Evolutionary conservation across 805 yeast species (phyloP).

Genomic region (Pichia eremophila): DNA sequence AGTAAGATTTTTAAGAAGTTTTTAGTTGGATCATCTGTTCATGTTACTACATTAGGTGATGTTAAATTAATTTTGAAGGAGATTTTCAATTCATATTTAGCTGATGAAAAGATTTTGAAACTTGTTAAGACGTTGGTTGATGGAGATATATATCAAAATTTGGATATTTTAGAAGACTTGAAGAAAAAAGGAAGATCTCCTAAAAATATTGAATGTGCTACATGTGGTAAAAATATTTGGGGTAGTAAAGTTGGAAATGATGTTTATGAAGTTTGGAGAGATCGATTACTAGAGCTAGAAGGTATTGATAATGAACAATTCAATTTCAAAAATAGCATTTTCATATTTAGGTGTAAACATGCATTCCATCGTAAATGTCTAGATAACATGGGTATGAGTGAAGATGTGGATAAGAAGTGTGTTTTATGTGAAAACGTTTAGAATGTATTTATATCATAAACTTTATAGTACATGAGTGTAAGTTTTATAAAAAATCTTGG

Average conservation of each 20-base stretch:
- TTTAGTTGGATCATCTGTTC: conserved; percentile 38
- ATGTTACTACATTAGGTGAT: conserved; percentile 47
- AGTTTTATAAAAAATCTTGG: too few relatives aligned
- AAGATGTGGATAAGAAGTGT: conserved; percentile 21
- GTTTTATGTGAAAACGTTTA: conserved; percentile 28
- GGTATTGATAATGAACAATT: conserved; percentile 6
- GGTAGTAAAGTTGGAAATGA: conserved; percentile 49
- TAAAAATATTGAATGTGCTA: conserved; percentile 50
- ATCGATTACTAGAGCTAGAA: conserved; percentile 14
- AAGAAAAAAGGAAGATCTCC: conserved; percentile 57
- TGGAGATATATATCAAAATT: conserved; percentile 41
- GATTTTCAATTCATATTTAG: conserved; percentile 51
- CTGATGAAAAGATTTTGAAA: conserved; percentile 49
- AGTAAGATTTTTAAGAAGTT: conserved; percentile 46
- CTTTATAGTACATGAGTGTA: too few relatives aligned
- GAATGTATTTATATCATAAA: too few relatives aligned
- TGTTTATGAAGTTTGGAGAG: conserved; percentile 52
- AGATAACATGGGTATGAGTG: conserved; percentile 34
- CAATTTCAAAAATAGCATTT: conserved; percentile 22
- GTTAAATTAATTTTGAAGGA: conserved; percentile 52
- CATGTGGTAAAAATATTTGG: conserved; percentile 68
- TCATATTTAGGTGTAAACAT: conserved; percentile 57
- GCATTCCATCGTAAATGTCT: conserved; percentile 55
- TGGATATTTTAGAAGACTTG: conserved; percentile 33
- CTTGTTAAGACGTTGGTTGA: conserved; percentile 47